A percentile compares a stretch with the other conserved stretches of the same genome.
Conservation (phyloP, 768 basidiomycete genomes). For the Sistotremastrum suecicum region DNA sequence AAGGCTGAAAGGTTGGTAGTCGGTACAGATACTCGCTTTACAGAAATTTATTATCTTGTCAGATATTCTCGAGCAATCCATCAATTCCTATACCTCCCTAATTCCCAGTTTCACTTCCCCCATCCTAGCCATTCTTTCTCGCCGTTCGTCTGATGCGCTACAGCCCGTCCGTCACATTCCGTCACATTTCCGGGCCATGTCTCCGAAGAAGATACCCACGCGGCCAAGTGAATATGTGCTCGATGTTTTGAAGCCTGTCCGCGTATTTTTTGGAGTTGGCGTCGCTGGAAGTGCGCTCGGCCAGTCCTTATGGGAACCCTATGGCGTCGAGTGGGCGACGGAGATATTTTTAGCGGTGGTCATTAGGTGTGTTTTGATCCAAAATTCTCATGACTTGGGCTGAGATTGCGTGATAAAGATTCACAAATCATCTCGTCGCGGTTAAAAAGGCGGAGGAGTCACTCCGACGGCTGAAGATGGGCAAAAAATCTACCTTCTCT, state of each 20-base stretch:
- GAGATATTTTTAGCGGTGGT: conserved; percentile 18
- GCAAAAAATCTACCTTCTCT: conserved; percentile 66
- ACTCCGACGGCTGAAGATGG: conserved; percentile 72
- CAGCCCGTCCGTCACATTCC: conserved; percentile 79
- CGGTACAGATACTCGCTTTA: too few species aligned
- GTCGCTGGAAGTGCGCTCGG: conserved; percentile 41
- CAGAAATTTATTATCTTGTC: background rate
- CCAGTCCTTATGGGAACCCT: conserved; percentile 29
- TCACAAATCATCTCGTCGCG: conserved; percentile 60
- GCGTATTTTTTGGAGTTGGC: conserved; percentile 55
- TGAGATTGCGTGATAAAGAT: conserved; percentile 29
- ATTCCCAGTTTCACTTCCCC: conserved; percentile 47
- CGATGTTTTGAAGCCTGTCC: conserved; percentile 67
- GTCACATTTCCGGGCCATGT: conserved; percentile 79
- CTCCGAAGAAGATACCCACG: conserved; percentile 51
- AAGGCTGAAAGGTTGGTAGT: too few species aligned
- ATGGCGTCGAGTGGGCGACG: conserved; percentile 11
- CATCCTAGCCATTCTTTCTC: conserved; percentile 55
- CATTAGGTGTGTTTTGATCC: conserved; percentile 10
- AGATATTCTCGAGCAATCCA: conserved; percentile 44
- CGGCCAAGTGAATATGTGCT: conserved; percentile 83
- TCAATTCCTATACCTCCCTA: conserved; percentile 35
- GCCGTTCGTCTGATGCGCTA: conserved; percentile 76
- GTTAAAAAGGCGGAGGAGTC: conserved; percentile 93
- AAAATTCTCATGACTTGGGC: background rate